These are phyloP conservation scores for Skeletonema grethae DNA, from an alignment of 108 stramenopile genomes.

Conservation along the genomic window DNA sequence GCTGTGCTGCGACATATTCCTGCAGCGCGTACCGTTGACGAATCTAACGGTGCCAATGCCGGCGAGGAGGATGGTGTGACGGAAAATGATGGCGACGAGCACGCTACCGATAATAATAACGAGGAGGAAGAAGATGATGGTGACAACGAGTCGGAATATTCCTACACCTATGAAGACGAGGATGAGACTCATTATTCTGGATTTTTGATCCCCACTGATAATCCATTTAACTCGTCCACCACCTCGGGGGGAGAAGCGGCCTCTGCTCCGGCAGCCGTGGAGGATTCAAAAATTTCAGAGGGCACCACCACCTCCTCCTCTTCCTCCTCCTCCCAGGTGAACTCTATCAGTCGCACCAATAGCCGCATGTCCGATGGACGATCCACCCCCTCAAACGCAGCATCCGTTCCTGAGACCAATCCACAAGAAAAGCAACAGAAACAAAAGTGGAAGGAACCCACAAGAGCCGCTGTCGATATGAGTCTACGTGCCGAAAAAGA, in stretches of 20 bases:
- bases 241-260: constrained; percentile 10
- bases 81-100: constrained; percentile 25
- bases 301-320: too few species aligned
- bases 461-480: constrained; percentile 76
- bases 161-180: constrained; percentile 84
- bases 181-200: constrained; percentile 80
- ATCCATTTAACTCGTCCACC: constrained; percentile 12
- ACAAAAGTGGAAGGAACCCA: constrained; percentile 79
- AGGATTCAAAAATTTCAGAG: neutral
- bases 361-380: constrained; percentile 3
- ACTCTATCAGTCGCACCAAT: neutral
- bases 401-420: constrained; percentile 8
- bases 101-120: constrained; percentile 14
- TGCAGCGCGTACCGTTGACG: neutral
- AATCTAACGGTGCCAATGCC: neutral
- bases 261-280: constrained; percentile 11
- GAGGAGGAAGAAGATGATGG: constrained; percentile 27
- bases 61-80: constrained; percentile 6
- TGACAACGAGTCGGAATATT: constrained; percentile 63
- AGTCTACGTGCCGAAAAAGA: constrained; percentile 83
- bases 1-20: neutral
- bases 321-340: constrained; percentile 1
- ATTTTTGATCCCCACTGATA: constrained; percentile 58
- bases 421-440: constrained; percentile 27
- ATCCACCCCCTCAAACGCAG: neutral